These are phyloP conservation scores for Hymenoscyphus occultus DNA, from an alignment of 2,329 filamentous ascomycete species.

Conservation along the genomic window DNA sequence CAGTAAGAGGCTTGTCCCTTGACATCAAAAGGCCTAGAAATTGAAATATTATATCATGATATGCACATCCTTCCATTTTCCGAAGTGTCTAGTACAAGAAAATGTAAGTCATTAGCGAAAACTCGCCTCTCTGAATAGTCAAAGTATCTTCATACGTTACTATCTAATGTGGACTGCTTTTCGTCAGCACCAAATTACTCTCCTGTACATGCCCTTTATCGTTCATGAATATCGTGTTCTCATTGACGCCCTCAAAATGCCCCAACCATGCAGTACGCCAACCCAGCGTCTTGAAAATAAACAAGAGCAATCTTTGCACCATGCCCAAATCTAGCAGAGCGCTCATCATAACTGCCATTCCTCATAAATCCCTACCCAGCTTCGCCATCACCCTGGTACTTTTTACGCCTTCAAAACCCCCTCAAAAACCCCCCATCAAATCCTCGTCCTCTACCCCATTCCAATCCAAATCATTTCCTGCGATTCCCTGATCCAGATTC, in stretches of 20 bases:
- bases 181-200: neutral
- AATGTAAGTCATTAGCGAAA: neutral
- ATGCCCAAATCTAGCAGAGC: conserved; percentile 4
- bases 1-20: too few relatives aligned
- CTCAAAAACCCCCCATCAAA: conserved; percentile 31
- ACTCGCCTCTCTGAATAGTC: neutral
- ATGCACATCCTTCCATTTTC: too few relatives aligned
- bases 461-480: conserved; percentile 26
- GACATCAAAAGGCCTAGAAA: too few relatives aligned
- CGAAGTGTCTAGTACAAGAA: too few relatives aligned
- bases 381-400: conserved; percentile 6
- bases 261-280: conserved; percentile 5
- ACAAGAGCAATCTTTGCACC: conserved; percentile 3
- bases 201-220: neutral
- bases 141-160: neutral
- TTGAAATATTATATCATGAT: too few relatives aligned
- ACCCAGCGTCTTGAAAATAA: neutral
- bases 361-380: neutral
- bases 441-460: conserved; percentile 34
- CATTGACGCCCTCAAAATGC: conserved; percentile 6
- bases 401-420: neutral
- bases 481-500: conserved; percentile 15
- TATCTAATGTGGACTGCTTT: neutral
- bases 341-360: conserved; percentile 6
- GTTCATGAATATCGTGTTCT: conserved; percentile 7